Evolutionary conservation across 2,329 filamentous ascomycete genomes (phyloP), one percentile per base, ranked within the genome.

Genomic region (Exophiala spinifera): DNA sequence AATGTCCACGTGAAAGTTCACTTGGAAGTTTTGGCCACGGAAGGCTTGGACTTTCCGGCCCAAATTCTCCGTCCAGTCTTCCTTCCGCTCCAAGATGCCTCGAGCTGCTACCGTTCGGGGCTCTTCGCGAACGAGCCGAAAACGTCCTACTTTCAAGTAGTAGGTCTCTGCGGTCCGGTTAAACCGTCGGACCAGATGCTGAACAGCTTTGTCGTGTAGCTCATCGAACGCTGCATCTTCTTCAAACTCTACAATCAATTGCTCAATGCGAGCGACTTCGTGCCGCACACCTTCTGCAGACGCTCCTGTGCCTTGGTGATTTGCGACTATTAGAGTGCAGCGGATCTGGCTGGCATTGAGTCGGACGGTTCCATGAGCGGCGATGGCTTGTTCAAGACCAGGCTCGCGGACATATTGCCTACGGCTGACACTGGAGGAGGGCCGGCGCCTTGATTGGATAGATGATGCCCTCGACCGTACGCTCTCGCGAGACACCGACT

Each of bases 161-260:
- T 23, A 44, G 13, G 42, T 19, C 20, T 44, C 42, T 3, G 42
- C 13, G 42, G 23, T 19, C 42, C 42, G 19, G 3, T 28, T 23
- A 14, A 23, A 28, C n/a, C 7, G 19, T 15, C 17, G 23, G 15
- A 39, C 23, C 5, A 44, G 42, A 15, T 44, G 14, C 42, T 44
- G 14, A 20, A 20, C n/a, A 28, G 42, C 42, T 23, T n/a, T n/a
- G 14, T n/a, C 42, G 23, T 21, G 19, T 20, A 44, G 17, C 14
- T 44, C 42, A 8, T 44, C 42, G 42, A 44, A 44, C 14, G 42
- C 42, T 28, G 42, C 23, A 21, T 44, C 42, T 44, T 44, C 42
- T 11, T 17, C 42, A n/a, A 23, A 44, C 19, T 44, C 42, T n/a
- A 44, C 42, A 10, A n/a, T 23, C 42, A 44, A 21, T 4, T 44